Conservation (phyloP, 169 alveolate genomes). For the Plasmodium falciparum region DNA sequence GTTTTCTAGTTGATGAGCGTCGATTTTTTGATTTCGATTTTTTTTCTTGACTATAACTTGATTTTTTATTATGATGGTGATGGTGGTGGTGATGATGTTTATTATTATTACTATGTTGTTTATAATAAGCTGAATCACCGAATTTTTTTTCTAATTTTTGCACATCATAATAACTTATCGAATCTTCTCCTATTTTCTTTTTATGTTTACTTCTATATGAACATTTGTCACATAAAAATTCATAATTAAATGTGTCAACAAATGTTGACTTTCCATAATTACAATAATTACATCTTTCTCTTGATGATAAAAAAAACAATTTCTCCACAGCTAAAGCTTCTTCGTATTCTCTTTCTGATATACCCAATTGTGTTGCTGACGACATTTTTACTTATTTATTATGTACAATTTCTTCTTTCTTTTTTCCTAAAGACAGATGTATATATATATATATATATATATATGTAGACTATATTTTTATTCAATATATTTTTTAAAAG, state of each 20-base stretch:
- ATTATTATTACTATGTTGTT: constrained; percentile 10
- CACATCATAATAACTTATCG: constrained; percentile 79
- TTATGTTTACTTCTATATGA: constrained; percentile 80
- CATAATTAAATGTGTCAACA: constrained; percentile 84
- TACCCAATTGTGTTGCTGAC: constrained; percentile 80
- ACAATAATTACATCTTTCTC: constrained; percentile 83
- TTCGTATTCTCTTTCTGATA: constrained; percentile 85
- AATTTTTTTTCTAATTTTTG: constrained; percentile 82
- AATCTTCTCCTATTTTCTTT: constrained; percentile 82
- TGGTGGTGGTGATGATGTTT: constrained; percentile 33
- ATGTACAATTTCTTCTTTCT: not conserved
- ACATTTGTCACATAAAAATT: constrained; percentile 83
- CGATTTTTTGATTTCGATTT: constrained; percentile 28
- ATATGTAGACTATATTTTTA: not conserved
- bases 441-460: too few relatives aligned
- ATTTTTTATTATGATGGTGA: constrained; percentile 13
- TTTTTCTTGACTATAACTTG: not conserved
- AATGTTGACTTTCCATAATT: constrained; percentile 78
- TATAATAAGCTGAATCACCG: constrained; percentile 46
- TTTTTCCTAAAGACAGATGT: too few relatives aligned
- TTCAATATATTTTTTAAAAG: too few relatives aligned
- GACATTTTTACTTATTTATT: constrained; percentile 53
- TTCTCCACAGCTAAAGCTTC: constrained; percentile 86
- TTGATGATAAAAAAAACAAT: constrained; percentile 80
- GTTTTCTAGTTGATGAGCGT: constrained; percentile 55